Conservation (phyloP, 192 early-diverging fungal genomes). For the Coemansia sp. region DNA sequence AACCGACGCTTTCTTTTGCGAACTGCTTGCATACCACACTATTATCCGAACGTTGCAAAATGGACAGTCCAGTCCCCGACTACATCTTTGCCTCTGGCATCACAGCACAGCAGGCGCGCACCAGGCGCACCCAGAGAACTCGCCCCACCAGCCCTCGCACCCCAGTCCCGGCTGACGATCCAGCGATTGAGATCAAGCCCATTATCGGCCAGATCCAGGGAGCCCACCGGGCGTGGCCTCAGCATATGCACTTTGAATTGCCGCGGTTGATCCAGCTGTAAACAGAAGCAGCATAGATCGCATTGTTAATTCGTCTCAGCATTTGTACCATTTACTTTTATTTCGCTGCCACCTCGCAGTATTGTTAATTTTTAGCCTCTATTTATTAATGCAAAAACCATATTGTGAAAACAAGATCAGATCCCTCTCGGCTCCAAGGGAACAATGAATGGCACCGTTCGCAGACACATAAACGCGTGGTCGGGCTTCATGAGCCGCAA, state of each 20-base stretch:
- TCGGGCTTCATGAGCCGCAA: too few species aligned
- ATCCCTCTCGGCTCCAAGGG: not conserved
- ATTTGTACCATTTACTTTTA: not conserved
- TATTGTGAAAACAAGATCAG: not conserved
- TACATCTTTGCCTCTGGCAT: slow-evolving; percentile 50
- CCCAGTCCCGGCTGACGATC: slow-evolving; percentile 7
- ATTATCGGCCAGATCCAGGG: slow-evolving; percentile 38
- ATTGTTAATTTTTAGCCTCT: not conserved
- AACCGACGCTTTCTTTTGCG: not conserved
- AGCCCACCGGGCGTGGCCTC: slow-evolving; percentile 44
- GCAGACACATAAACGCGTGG: too few species aligned
- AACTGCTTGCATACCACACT: not conserved
- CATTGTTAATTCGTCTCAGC: not conserved
- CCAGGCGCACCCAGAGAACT: slow-evolving; percentile 18
- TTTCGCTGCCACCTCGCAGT: not conserved
- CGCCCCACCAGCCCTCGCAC: slow-evolving; percentile 29
- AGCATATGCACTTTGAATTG: slow-evolving; percentile 46
- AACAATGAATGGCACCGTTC: too few species aligned
- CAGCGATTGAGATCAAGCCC: slow-evolving; percentile 36
- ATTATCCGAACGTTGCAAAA: slow-evolving; percentile 1
- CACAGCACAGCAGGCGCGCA: slow-evolving; percentile 49
- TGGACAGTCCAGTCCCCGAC: slow-evolving; percentile 44
- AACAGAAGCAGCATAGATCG: not conserved
- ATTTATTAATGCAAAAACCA: not conserved
- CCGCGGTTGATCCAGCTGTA: slow-evolving; percentile 50